A percentile compares a stretch with the other conserved stretches of the same genome.
These are phyloP conservation scores for Aureobasidium mangrovei DNA, from an alignment of 2,329 filamentous ascomycete genomes.

Conservation along the genomic window DNA sequence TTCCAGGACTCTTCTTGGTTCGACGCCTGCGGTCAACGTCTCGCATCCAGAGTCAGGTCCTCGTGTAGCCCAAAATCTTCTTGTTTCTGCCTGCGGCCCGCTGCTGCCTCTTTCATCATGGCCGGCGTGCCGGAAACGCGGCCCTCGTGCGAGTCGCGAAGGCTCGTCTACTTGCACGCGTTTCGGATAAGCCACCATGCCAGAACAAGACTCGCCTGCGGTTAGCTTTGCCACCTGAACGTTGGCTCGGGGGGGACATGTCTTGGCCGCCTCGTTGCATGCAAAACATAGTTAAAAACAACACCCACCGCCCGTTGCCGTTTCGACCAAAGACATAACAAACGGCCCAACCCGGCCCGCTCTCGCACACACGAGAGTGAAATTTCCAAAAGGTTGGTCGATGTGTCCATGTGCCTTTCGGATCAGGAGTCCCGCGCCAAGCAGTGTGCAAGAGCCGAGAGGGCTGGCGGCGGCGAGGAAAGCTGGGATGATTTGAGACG, in stretches of 20 bases:
- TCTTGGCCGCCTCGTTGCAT: constrained; percentile 3
- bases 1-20: constrained; percentile 1
- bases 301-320: background rate
- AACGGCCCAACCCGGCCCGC: constrained; percentile 4
- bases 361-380: background rate
- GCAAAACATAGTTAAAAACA: constrained; percentile 5
- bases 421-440: constrained; percentile 11
- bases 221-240: constrained; percentile 1
- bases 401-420: background rate
- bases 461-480: background rate
- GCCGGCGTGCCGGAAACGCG: constrained; percentile 4
- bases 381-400: background rate
- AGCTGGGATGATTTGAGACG: constrained; percentile 10
- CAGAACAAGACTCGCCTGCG: constrained; percentile 1
- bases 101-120: constrained; percentile 11
- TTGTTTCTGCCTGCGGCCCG: background rate
- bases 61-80: constrained; percentile 4
- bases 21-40: background rate
- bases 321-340: constrained; percentile 9
- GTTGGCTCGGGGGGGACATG: constrained; percentile 7
- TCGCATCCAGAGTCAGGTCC: background rate
- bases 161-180: constrained; percentile 6
- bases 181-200: constrained; percentile 2
- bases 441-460: background rate
- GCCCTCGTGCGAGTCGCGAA: background rate